These are phyloP conservation scores for Hypocrella siamensis DNA, from an alignment of 2,329 filamentous ascomycete species.

Conservation along the genomic window DNA sequence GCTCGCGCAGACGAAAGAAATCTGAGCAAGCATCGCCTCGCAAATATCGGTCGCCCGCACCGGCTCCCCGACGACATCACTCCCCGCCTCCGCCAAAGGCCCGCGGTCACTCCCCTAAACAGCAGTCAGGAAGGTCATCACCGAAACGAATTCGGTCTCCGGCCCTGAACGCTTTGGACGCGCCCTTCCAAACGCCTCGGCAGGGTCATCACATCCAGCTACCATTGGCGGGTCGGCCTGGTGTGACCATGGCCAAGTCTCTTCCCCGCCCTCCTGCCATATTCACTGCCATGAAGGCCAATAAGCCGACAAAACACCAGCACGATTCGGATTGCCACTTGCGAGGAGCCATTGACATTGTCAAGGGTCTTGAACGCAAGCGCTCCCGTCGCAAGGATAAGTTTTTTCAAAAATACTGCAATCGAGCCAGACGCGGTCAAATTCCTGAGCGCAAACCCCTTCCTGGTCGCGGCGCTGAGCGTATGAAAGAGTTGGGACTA, in stretches of 20 bases:
- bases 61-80: constrained; percentile 14
- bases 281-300: constrained; percentile 39
- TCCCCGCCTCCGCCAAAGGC: constrained; percentile 21
- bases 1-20: constrained; percentile 30
- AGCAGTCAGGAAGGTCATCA: constrained; percentile 50
- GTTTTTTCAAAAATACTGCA: constrained; percentile 76
- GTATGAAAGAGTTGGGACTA: constrained; percentile 71
- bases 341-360: constrained; percentile 91
- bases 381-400: constrained; percentile 87
- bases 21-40: constrained; percentile 30
- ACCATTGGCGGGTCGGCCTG: constrained; percentile 38
- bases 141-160: constrained; percentile 57
- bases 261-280: constrained; percentile 65
- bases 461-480: constrained; percentile 77
- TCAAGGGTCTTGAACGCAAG: constrained; percentile 91
- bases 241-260: constrained; percentile 67
- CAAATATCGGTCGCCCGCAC: constrained; percentile 27
- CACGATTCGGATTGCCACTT: constrained; percentile 43
- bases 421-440: constrained; percentile 58
- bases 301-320: constrained; percentile 18
- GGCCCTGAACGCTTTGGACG: constrained; percentile 32
- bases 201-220: constrained; percentile 21
- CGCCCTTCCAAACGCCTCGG: constrained; percentile 23
- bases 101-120: constrained; percentile 23
- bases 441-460: constrained; percentile 48